Percentiles rank a stretch among this genome's conserved stretches.
Evolutionary conservation across 768 basidiomycete genomes (phyloP).

Genomic region (Hericium alpestre): DNA sequence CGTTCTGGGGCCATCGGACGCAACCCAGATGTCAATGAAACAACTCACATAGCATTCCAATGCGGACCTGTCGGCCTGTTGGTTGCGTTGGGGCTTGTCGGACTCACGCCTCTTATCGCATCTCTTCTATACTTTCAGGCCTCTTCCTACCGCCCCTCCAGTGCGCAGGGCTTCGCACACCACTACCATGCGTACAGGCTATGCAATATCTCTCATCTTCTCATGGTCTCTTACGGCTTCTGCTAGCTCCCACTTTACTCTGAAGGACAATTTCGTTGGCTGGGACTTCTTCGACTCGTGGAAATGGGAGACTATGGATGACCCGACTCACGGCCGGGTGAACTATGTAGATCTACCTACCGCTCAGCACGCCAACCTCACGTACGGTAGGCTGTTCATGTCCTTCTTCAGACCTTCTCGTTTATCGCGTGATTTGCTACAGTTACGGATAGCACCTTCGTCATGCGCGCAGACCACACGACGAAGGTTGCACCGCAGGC

Average conservation of each 20-base stretch:
- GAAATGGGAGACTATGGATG: conserved; percentile 38
- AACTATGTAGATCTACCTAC: conserved; percentile 41
- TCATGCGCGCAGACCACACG: conserved; percentile 46
- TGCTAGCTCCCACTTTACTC: conserved; percentile 4
- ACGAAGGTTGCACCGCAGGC: conserved; percentile 25
- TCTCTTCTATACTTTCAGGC: conserved; percentile 18
- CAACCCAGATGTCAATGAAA: conserved; percentile 2
- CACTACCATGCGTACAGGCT: conserved; percentile 24
- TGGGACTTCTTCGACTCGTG: conserved; percentile 36
- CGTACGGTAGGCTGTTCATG: conserved; percentile 30
- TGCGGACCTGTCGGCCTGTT: too few relatives aligned
- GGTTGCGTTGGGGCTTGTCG: too few relatives aligned
- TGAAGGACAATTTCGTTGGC: conserved; percentile 19
- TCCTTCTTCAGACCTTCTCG: background rate
- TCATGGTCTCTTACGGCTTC: background rate
- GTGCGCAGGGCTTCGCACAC: conserved; percentile 7
- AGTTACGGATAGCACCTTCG: conserved; percentile 34
- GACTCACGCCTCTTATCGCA: conserved; percentile 12
- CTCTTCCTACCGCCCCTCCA: conserved; percentile 12
- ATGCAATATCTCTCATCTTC: conserved; percentile 13
- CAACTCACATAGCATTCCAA: too few relatives aligned
- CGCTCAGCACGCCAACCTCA: conserved; percentile 32
- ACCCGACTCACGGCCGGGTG: conserved; percentile 60
- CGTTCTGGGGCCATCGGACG: background rate
- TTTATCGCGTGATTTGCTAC: background rate